Conservation (phyloP, 495 filamentous ascomycete genomes). For the Hypomontagnella monticulosa region DNA sequence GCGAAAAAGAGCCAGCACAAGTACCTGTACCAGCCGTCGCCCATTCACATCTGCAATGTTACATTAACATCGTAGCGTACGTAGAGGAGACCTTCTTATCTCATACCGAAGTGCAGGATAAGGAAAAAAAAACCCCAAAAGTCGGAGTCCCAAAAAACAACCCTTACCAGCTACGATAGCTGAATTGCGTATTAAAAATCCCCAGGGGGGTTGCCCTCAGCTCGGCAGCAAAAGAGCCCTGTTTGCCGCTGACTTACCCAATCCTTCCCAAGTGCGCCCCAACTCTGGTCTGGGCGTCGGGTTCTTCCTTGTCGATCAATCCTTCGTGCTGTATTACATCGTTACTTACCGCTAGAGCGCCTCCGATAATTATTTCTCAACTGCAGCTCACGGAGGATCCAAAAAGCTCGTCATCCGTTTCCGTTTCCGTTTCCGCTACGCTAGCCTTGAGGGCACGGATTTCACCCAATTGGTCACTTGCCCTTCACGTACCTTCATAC, state of each 20-base stretch:
- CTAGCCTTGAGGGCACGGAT: not conserved
- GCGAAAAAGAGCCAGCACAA: too few relatives aligned
- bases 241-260: not conserved
- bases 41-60: too few relatives aligned
- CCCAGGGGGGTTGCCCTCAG: not conserved
- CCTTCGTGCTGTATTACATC: not conserved
- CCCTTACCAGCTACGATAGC: not conserved
- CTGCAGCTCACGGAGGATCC: too few relatives aligned
- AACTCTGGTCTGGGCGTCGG: conserved; percentile 4
- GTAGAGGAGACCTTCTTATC: too few relatives aligned
- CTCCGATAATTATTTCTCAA: too few relatives aligned
- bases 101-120: too few relatives aligned
- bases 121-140: too few relatives aligned
- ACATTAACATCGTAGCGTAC: too few relatives aligned
- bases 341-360: too few relatives aligned
- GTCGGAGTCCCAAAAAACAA: too few relatives aligned
- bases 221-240: conserved; percentile 13
- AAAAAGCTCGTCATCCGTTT: not conserved
- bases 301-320: conserved; percentile 26
- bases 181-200: not conserved
- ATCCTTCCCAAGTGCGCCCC: conserved; percentile 10
- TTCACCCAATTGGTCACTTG: conserved; percentile 9
- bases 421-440: not conserved
- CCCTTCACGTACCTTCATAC: not conserved
- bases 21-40: too few relatives aligned